Base-by-base conservation (phyloP, 257 asterid genomes). In the Echites panduratus region DNA sequence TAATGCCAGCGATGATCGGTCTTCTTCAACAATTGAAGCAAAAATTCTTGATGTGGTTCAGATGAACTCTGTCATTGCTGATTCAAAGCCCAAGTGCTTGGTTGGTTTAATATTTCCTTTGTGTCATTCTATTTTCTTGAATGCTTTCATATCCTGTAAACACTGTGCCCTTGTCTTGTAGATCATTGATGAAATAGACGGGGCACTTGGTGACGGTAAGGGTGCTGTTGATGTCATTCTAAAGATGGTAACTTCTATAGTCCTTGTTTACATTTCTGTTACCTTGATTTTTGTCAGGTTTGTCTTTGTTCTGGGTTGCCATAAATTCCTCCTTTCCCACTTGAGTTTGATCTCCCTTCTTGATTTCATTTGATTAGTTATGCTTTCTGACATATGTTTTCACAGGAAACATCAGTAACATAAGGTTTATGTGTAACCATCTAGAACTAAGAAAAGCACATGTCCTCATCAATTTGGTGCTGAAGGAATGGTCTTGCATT, bases 131-230 rank as follows among this genome's bases (percentile, higher is more conserved):
- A 29, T 7, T 27, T 43, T 45, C 29, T 52, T 32, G 47, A 53
- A 50, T 81, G 62, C 44, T 69, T 66, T 70, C 53, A 44, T 68
- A 11, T 17, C 14, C 81, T 77, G 66, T 69, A 72, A 68, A 83
- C 70, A 73, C 41, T 49, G n/a, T 58, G 43, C 50, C 66, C 24
- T 48, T 43, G 59, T 63, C 66, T 64, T 82, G 43, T 72, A 94
- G 99, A 90, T 95, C 70, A 85, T 95, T 81, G 99, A 95, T 84
- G 99, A 95, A 82, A 95, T 92, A 71, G 99, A 95, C 78, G 99
- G 99, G 70, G 97, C 99, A 75, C 98, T 92, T 59, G 91, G 89
- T 75, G 99, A 89, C 57, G 99, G 99, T 70, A 95, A 95, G 81
- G 99, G 99, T 79, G 99, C 97, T 77, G 93, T 95, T 43, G 99